Conservation (phyloP, 2,329 filamentous ascomycete genomes). For the Pyrenochaeta sp. region DNA sequence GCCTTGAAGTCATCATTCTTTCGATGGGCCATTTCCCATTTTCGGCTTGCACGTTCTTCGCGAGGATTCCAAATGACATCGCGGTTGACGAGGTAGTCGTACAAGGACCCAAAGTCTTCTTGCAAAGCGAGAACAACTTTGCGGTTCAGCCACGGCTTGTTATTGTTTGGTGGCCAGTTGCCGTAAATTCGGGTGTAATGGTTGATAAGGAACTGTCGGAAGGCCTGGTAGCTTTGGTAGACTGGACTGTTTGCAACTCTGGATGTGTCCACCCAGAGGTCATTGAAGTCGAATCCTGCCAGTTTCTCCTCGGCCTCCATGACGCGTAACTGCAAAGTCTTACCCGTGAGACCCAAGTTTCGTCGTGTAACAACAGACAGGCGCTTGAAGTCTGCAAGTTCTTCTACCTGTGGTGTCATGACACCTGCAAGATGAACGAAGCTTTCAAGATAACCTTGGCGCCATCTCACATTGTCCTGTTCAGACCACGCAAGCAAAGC, state of each 20-base stretch:
- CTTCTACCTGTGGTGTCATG: conserved; percentile 54
- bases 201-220: conserved; percentile 66
- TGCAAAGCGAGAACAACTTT: conserved; percentile 65
- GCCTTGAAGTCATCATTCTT: conserved; percentile 48
- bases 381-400: conserved; percentile 63
- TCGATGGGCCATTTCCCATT: conserved; percentile 66
- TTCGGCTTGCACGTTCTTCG: conserved; percentile 67
- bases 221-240: conserved; percentile 63
- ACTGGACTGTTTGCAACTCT: conserved; percentile 52
- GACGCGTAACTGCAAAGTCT: conserved; percentile 68
- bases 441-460: conserved; percentile 71
- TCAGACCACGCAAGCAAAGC: conserved; percentile 72
- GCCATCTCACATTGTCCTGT: conserved; percentile 66
- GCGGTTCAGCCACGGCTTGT: conserved; percentile 65
- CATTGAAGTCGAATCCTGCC: conserved; percentile 65
- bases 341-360: conserved; percentile 67
- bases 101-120: conserved; percentile 71
- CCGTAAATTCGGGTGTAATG: conserved; percentile 66
- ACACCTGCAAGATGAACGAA: conserved; percentile 73
- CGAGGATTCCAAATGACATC: conserved; percentile 71
- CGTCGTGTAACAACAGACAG: conserved; percentile 69
- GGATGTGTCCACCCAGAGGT: conserved; percentile 61
- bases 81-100: conserved; percentile 74
- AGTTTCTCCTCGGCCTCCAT: conserved; percentile 69
- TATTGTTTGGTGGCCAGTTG: conserved; percentile 65